Evolutionary conservation across 257 asterid species (phyloP), one percentile per base, ranked within the genome.

Genomic region (Capsicum baccatum): DNA sequence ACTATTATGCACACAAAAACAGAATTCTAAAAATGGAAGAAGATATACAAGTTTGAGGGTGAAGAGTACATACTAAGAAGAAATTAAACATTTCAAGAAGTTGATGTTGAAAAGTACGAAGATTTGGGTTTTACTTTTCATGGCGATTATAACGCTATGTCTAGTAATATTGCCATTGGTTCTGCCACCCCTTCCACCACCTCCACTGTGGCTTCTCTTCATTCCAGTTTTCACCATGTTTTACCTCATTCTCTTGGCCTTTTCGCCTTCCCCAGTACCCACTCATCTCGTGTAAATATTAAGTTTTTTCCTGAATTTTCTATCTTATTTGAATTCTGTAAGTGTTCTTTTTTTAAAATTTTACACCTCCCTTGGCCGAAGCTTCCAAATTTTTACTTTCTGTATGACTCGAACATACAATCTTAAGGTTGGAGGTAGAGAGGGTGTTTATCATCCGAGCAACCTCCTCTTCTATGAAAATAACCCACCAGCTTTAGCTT

Each of bases 141-240:
- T 69, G 79, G 79, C 16, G 35, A 15, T 69, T 69, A 6, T 69
- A 69, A 42, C 79, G 0, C 79, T 69, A 16, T 69, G 55, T 69
- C 55, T 69, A 4, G 35, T 69, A 16, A 14, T 69, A 17, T 69
- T 69, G 79, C 56, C 79, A 42, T 19, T 69, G 15, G 33, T 69
- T 42, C 35, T 69, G 8, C 79, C 79, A 69, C 79, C 33, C 55
- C 79, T 69, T 39, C 79, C 79, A 2, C 79, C 56, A 69, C 79
- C 79, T 4, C 79, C 79, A 9, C 54, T 69, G 3, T 69, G 54
- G 79, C 79, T 69, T 69, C 79, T 69, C 33, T 16, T 69, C 4
- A 39, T 69, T 69, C 79, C 79, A 19, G 5, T 69, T 69, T 69
- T 69, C 15, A 10, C 55, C 26, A 69, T 69, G 79, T 16, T 69